Base-by-base conservation (phyloP, 1,284 basidiomycete species). In the Ceratobasidium sp. region DNA sequence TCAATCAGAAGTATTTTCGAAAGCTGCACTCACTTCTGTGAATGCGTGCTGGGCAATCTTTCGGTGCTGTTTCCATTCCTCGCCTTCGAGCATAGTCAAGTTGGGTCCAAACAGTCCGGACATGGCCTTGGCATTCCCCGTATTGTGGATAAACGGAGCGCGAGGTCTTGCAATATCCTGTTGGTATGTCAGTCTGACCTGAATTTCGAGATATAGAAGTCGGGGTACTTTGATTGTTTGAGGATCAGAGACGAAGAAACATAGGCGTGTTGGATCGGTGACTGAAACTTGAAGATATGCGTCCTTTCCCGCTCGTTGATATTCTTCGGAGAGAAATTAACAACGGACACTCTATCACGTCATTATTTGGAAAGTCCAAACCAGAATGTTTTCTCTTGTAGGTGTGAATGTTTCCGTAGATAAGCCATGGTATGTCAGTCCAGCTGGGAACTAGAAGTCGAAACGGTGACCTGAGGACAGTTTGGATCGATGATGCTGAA, bases 21-120 rank as follows among this genome's bases (percentile, higher is more conserved):
- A n/a, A 16, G 7, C 8, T 67, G 23, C 23, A 44, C 55, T 49
- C 41, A 52, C 26, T 46, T 73, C 72, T 26, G 47, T 44, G 35
- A 73, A 73, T 13, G 72, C 63, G 1, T 52, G 72, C 18, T 54
- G 41, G 21, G 72, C 52, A 38, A 73, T 47, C 43, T 52, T 73
- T 18, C 72, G 62, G 49, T 73, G 72, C 30, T 47, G 61, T 23
- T 26, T 58, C 72, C 72, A 73, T 4, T 43, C 52, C 14, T 57
- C 52, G 7, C 63, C 62, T 46, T 73, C 72, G 30, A 63, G 54
- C 1, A 26, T 64, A 18, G 67, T 13, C 9, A 73, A 14, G 23
- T 73, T 73, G 35, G 55, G 23, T 32, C 72, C 72, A 41, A 55
- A 64, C 18, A 73, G 16, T 16, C 44, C 58, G 26, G 67, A 63